These are phyloP conservation scores for Mucor irregularis DNA, from an alignment of 371 early-diverging fungal genomes.

Conservation along the genomic window DNA sequence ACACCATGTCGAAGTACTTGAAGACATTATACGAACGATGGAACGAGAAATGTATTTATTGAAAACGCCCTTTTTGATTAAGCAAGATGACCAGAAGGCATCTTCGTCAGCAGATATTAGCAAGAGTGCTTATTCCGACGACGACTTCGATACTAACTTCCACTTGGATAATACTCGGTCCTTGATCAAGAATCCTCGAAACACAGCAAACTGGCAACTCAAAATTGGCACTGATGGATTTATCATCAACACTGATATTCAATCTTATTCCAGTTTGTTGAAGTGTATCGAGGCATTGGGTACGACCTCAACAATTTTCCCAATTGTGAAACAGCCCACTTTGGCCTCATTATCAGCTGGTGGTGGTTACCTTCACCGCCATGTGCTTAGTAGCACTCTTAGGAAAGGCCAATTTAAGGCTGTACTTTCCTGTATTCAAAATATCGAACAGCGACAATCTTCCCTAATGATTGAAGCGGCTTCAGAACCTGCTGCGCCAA, in stretches of 20 bases:
- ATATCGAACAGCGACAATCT: neutral
- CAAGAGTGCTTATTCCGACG: constrained; percentile 1
- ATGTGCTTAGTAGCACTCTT: constrained; percentile 1
- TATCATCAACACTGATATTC: constrained; percentile 18
- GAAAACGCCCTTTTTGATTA: neutral
- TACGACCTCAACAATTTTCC: neutral
- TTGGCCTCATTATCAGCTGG: constrained; percentile 9
- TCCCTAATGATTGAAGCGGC: neutral
- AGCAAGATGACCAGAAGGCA: neutral
- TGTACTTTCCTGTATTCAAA: constrained; percentile 9
- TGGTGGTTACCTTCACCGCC: constrained; percentile 10
- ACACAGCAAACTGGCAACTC: constrained; percentile 13
- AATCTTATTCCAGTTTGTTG: constrained; percentile 8
- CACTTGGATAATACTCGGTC: neutral
- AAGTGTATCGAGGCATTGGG: constrained; percentile 11
- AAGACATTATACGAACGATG: constrained; percentile 19
- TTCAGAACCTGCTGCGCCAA: neutral
- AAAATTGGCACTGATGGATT: constrained; percentile 12
- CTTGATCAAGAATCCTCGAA: neutral
- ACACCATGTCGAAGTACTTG: constrained; percentile 12
- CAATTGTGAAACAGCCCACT: constrained; percentile 14
- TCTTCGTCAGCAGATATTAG: neutral
- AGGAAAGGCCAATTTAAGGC: constrained; percentile 11
- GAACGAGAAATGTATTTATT: constrained; percentile 19
- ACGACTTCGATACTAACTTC: constrained; percentile 1